These are phyloP conservation scores for Xylariaceae sp. DNA, from an alignment of 2,329 filamentous ascomycete genomes.

Conservation along the genomic window DNA sequence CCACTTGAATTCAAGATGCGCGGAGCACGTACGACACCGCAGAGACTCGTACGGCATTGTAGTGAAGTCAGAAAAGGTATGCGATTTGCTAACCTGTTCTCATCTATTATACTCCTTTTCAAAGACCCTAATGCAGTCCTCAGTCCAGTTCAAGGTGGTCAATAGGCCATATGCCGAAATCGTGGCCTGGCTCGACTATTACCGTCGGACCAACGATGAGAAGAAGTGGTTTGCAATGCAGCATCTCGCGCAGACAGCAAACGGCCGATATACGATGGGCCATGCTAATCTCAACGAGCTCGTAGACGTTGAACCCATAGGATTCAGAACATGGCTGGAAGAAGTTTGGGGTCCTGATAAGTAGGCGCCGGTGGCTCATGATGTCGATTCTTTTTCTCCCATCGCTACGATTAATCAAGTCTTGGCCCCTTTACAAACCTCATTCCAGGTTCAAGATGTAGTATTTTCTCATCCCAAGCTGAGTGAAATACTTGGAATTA, in stretches of 20 bases:
- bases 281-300: slow-evolving; percentile 54
- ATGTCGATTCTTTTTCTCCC: not conserved
- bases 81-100: slow-evolving; percentile 11
- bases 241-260: slow-evolving; percentile 61
- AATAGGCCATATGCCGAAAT: slow-evolving; percentile 39
- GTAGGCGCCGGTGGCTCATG: not conserved
- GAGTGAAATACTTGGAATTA: not conserved
- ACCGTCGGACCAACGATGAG: slow-evolving; percentile 44
- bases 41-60: slow-evolving; percentile 51
- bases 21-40: slow-evolving; percentile 59
- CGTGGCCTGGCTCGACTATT: slow-evolving; percentile 37
- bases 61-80: slow-evolving; percentile 46
- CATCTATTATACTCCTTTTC: not conserved
- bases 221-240: slow-evolving; percentile 50
- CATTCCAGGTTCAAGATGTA: not conserved
- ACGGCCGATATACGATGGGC: slow-evolving; percentile 62
- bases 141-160: slow-evolving; percentile 30
- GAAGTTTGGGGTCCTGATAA: slow-evolving; percentile 38
- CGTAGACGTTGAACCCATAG: slow-evolving; percentile 43
- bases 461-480: not conserved
- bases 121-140: slow-evolving; percentile 16
- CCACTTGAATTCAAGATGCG: slow-evolving; percentile 63
- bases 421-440: not conserved
- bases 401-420: not conserved
- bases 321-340: slow-evolving; percentile 51